Evolutionary conservation across 1,139 yeast species (phyloP), one percentile per base, ranked within the genome.

Genomic region (Torulaspora pretoriensis): DNA sequence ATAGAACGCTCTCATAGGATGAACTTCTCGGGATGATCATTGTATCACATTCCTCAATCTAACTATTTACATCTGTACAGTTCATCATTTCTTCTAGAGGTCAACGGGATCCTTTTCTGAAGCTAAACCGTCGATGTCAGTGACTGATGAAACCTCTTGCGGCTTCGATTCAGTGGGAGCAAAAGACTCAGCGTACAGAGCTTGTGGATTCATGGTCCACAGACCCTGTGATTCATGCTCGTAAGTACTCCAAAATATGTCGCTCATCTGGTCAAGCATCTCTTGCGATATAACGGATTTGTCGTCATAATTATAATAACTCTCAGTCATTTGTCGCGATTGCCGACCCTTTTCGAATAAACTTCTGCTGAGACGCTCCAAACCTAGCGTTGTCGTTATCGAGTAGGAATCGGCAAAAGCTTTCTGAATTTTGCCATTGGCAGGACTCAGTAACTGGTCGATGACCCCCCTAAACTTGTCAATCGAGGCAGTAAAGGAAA

Each of bases 161-260:
- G 7, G 5, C 7, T 6, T 19, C 22, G 22, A 19, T 19, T 19
- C 22, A 3, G 22, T 19, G 5, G 4, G 4, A 19, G 22, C 7
- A 19, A 19, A 6, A 19, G 22, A 19, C 7, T 32, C 35, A 22
- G 14, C 26, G 32, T 42, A 44, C 28, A 52, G 44, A 30, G 50
- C 55, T 14, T 52, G 50, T 3, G 52, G 51, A 14, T 48, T 47
- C 54, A 46, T 51, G 29, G 51, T 40, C 47, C 54, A 52, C 12
- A 53, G 35, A 22, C 41, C 51, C 35, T 48, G 47, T 8, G 52
- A 38, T 17, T 49, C 50, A 13, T 40, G 48, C 31, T 47, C 46
- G 38, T 55, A 55, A 17, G 45, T 52, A 17, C 43, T 39, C 59
- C 60, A 55, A 12, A 56, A 54, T n/a, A 53, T 51, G 27, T 49